Evolutionary conservation across 148 eudicot genomes (phyloP).

Genomic region (Suaeda aralocaspica): DNA sequence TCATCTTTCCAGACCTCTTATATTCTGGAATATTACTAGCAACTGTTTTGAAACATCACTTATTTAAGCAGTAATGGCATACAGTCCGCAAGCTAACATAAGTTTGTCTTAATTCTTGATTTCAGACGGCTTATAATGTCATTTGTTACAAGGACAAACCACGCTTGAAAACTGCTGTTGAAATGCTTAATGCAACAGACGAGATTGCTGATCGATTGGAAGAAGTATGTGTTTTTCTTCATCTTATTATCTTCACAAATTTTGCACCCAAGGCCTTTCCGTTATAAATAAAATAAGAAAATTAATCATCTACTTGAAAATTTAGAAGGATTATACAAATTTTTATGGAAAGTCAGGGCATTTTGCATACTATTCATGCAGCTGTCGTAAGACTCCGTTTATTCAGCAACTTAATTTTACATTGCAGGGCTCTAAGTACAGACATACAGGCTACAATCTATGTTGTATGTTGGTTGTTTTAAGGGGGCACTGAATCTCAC

Average conservation of each 20-base stretch:
- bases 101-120: neutral
- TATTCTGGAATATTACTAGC: neutral
- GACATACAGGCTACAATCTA: neutral
- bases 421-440: no score
- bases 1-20: neutral
- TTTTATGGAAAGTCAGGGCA: no score
- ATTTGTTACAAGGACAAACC: conserved; percentile 76
- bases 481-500: neutral
- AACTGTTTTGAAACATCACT: neutral
- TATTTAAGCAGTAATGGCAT: neutral
- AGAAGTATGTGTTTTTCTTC: conserved; percentile 44
- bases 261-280: no score
- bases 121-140: conserved; percentile 71
- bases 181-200: conserved; percentile 69
- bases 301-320: no score
- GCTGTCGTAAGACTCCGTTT: no score
- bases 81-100: neutral
- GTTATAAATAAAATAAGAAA: no score
- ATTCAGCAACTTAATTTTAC: no score
- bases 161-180: conserved; percentile 73
- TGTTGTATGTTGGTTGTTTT: neutral
- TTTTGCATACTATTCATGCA: no score
- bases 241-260: neutral
- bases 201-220: conserved; percentile 62
- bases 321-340: no score